Percentiles rank a stretch among this genome's conserved stretches.
These are phyloP conservation scores for Yamadazyma triangularis DNA, from an alignment of 1,139 yeast genomes.

Conservation along the genomic window DNA sequence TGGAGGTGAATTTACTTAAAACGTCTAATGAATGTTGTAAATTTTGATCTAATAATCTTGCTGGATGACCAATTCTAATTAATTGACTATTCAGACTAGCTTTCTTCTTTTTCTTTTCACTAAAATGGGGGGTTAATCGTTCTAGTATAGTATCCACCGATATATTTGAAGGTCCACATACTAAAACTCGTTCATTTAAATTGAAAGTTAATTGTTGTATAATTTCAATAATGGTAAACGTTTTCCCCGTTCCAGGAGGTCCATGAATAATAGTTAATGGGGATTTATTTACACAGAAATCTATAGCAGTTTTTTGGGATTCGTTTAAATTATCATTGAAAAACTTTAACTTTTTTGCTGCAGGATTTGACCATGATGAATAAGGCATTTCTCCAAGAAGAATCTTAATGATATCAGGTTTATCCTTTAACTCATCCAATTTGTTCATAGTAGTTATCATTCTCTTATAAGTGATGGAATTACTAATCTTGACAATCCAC, in stretches of 20 bases:
- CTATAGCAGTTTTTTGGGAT: constrained; percentile 54
- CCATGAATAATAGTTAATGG: constrained; percentile 46
- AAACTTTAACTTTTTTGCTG: constrained; percentile 18
- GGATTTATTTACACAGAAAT: constrained; percentile 35
- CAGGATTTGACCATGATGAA: constrained; percentile 11
- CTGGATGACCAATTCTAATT: constrained; percentile 90
- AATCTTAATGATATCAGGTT: constrained; percentile 37
- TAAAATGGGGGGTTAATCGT: constrained; percentile 48
- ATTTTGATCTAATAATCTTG: constrained; percentile 63
- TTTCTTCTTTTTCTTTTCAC: constrained; percentile 14
- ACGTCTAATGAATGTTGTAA: constrained; percentile 75
- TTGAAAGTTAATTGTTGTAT: constrained; percentile 64
- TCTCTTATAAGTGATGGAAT: constrained; percentile 66
- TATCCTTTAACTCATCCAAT: constrained; percentile 42
- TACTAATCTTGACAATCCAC: constrained; percentile 66
- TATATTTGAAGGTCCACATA: constrained; percentile 95
- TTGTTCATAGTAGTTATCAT: constrained; percentile 79
- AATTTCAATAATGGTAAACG: constrained; percentile 82
- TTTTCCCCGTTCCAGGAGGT: constrained; percentile 55
- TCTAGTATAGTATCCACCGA: constrained; percentile 91
- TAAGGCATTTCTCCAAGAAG: constrained; percentile 42
- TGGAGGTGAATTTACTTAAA: constrained; percentile 52
- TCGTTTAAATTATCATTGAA: constrained; percentile 54
- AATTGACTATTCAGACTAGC: constrained; percentile 29
- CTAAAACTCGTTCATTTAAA: constrained; percentile 63